Evolutionary conservation across 345 rosid species (phyloP), one percentile per base, ranked within the genome.

Genomic region (Mercurialis annua): DNA sequence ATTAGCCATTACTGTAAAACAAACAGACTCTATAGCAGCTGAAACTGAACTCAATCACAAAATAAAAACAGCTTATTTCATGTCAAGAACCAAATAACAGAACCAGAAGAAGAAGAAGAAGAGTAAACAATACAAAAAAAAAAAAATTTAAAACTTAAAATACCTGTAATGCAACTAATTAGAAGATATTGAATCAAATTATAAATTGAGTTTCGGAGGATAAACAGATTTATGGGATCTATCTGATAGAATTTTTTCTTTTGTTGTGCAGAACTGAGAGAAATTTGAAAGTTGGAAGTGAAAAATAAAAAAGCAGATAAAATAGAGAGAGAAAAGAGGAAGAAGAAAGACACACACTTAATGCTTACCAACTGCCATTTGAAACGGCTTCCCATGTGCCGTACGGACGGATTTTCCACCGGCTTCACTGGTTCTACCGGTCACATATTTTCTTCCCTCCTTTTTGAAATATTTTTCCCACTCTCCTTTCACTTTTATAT

Each of bases 311-410:
- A 36, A 43, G 38, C 4, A 30, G 23, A 55, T 27, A 30, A 10
- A 38, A 33, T 51, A 16, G 10, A 30, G 51, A 27, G 53, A 40
- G 71, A 73, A 47, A 55, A n/a, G 43, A 20, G 36, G 20, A 50
- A 10, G 66, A 6, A n/a, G 12, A 69, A 36, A 18, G 17, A 70
- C 40, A 60, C 76, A 78, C 84, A 82, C 78, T 83, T 78, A 87
- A 82, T 85, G 90, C 88, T 75, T 72, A 78, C 87, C 89, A 85
- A 87, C 92, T 80, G 86, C 89, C 82, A 71, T 70, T n/a, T 77
- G 68, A 70, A 70, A 74, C 79, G 84, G 73, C 82, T 83, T 75
- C 80, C 74, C 84, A 80, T 76, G 82, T 67, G 77, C 77, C 77
- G 77, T 70, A 79, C 86, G 66, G 77, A 68, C 81, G 0, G 66